phyloP scores from a whole-genome alignment of 176 grass and related monocot genomes.

The Rhynchospora pubera region DNA sequence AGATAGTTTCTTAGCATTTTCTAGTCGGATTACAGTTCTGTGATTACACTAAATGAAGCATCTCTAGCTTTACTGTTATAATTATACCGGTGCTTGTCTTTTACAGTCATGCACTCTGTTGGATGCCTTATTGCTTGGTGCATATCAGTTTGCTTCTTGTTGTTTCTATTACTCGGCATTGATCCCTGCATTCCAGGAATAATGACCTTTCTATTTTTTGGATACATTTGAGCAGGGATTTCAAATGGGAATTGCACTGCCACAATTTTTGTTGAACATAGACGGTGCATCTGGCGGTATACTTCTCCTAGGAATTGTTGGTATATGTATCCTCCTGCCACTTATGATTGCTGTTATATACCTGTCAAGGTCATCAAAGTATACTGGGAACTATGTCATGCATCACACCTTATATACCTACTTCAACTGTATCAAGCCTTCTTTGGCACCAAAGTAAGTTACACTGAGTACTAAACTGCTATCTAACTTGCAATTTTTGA shows the following conservation, averaged over 20 bases:
- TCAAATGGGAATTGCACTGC: slow-evolving; percentile 98
- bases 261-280: slow-evolving; percentile 90
- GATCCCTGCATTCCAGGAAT: not conserved
- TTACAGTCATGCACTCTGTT: not conserved
- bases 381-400: slow-evolving; percentile 99
- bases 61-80: not conserved
- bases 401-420: slow-evolving; percentile 93
- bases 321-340: slow-evolving; percentile 88
- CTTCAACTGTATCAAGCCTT: slow-evolving; percentile 99
- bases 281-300: slow-evolving; percentile 95
- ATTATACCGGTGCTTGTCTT: not conserved
- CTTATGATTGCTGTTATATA: slow-evolving; percentile 99
- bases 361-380: slow-evolving; percentile 96
- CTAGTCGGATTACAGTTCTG: not conserved
- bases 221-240: slow-evolving; percentile 42
- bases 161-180: not conserved
- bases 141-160: not conserved
- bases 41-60: not conserved
- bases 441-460: slow-evolving; percentile 88
- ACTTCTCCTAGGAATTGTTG: slow-evolving; percentile 88
- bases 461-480: not conserved
- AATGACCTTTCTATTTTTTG: not conserved
- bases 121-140: not conserved
- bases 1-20: not conserved
- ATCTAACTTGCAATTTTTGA: not conserved